Base-by-base conservation (phyloP, 805 yeast species). In the Debaryomyces hansenii region DNA sequence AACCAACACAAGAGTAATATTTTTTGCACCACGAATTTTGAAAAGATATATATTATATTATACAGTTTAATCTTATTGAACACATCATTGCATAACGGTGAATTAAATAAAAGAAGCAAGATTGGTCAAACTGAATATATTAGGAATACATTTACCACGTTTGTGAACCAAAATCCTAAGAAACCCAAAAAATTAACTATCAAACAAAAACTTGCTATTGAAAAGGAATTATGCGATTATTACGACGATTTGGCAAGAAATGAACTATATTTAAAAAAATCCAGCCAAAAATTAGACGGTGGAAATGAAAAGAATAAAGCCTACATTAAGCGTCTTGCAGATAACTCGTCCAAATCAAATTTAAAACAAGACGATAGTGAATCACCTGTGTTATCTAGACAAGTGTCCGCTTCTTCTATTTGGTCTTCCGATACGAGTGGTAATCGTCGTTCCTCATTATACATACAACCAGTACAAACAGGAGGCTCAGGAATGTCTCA, bases 51-150 rank as follows among this genome's bases (percentile, higher is more conserved):
- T 63, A 80, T 89, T 28, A 75, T 87, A 3, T 74, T 87, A 32
- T 89, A 87, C 64, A 78, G 90, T 2, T 67, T 89, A 54, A 72
- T 89, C 42, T 75, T 89, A 42, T 70, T 87, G 44, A 89, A 89
- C 63, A 86, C 96, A 0, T 90, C 90, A 45, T 67, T 88, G 33
- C 90, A 88, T 66, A 84, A 84, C 47, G 57, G 62, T 5, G 77
- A 69, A 51, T 58, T 72, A 12, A 64, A 60, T 51, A 66, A 60
- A 46, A 69, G 66, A 47, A 62, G 69, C 31, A 68, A 65, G 49
- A 72, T 72, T 40, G 64, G 69, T 39, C 75, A 72, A 53, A 52
- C 61, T 12, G 77, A 72, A 54, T 73, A 70, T 52, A 68, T 72
- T 47, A 59, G 60, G 37, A 72, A 72, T 58, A 72, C 77, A 15